Evolutionary conservation across 352 stramenopile genomes (phyloP), one percentile per base, ranked within the genome.

Genomic region (Phytophthora fragariae): DNA sequence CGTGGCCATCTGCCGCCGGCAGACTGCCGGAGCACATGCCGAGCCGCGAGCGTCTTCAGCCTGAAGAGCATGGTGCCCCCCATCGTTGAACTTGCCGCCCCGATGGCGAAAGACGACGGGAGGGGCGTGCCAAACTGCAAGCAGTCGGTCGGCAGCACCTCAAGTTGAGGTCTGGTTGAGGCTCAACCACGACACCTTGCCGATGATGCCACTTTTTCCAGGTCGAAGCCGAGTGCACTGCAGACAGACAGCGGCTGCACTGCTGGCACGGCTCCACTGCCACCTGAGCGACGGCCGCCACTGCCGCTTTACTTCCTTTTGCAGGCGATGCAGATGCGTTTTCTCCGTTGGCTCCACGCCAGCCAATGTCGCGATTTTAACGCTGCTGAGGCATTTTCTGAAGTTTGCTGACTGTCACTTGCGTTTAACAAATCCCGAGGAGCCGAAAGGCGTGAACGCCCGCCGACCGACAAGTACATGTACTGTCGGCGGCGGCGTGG

Each of bases 31-130:
- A 41, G 35, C 35, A 41, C 35, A 41, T 41, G 35, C 35, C 35
- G 9, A 15, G 35, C 35, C 35, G 11, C 35, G 35, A 4, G 35
- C 35, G 9, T 27, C 24, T 27, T 27, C 24, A 62, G 39, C 17
- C 64, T 65, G 58, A 61, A 73, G 57, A 62, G 57, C 57, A 52
- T 54, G 27, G 68, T 75, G 55, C 68, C 21, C 55, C 71, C 66
- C 66, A 75, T 78, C 71, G 60, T 78, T 78, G 66, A 72, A 72
- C 71, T 71, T 77, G 41, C 27, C 12, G 53, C 7, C 15, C 53
- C 60, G 60, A 75, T 59, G 50, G 59, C 19, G 44, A 68, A n/a
- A 55, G 52, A 50, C 59, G 24, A 41, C 54, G 53, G 47, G 70
- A 77, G 59, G 65, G 65, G 70, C 49, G 50, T 27, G 19, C 46